These are phyloP conservation scores for Thuja plicata DNA, from an alignment of 83 land plant genomes.

Conservation along the genomic window DNA sequence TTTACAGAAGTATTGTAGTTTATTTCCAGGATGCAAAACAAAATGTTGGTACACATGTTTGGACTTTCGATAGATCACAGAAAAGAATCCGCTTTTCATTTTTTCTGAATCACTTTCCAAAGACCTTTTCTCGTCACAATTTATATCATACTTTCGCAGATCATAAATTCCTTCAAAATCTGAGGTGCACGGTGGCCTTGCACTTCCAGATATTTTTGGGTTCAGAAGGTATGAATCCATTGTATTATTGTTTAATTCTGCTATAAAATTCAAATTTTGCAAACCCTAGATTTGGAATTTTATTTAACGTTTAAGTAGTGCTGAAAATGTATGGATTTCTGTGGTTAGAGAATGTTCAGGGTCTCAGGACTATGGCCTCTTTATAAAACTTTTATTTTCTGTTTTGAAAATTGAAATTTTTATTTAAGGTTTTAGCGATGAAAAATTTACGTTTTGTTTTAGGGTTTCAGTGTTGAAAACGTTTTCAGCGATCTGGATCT, in stretches of 20 bases:
- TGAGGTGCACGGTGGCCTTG: neutral
- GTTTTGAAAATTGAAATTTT: neutral
- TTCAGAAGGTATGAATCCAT: neutral
- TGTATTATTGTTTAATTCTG: neutral
- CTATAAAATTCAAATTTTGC: neutral
- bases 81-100: neutral
- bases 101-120: neutral
- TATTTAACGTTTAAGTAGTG: neutral
- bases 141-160: neutral
- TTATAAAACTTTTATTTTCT: neutral
- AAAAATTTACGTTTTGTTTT: neutral
- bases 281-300: neutral
- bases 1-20: too few species aligned
- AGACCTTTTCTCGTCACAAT: neutral
- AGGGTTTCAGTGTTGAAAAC: neutral
- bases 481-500: neutral
- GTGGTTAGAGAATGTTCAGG: neutral
- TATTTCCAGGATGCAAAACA: neutral
- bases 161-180: neutral
- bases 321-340: neutral
- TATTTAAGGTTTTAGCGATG: neutral
- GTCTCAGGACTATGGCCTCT: neutral
- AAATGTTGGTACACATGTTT: neutral
- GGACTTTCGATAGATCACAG: neutral
- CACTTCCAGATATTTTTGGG: neutral